A percentile compares a stretch with the other conserved stretches of the same genome.
These are phyloP conservation scores for Botrytis hyacinthi DNA, from an alignment of 2,329 filamentous ascomycete species.

Conservation along the genomic window DNA sequence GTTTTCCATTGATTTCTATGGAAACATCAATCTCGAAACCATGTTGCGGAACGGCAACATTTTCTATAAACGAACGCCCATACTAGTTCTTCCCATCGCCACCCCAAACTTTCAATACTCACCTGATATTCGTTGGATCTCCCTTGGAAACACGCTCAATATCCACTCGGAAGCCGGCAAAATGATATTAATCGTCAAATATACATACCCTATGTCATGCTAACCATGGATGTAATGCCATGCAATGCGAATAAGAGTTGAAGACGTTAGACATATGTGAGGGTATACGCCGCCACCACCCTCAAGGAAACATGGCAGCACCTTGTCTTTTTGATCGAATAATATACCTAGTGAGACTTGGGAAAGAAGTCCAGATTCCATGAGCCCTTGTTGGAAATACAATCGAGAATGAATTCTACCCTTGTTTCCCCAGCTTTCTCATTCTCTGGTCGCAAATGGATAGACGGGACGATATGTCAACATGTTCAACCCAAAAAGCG, in stretches of 20 bases:
- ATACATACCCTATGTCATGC: not conserved
- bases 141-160: not conserved
- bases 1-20: not conserved
- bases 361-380: not conserved
- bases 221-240: not conserved
- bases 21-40: slow-evolving; percentile 4
- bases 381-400: not conserved
- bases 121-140: slow-evolving; percentile 12
- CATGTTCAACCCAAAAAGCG: not conserved
- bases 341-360: not conserved
- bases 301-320: not conserved
- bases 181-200: not conserved
- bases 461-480: slow-evolving; percentile 6
- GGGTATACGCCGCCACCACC: slow-evolving; percentile 17
- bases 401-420: slow-evolving; percentile 1
- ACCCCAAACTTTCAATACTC: not conserved
- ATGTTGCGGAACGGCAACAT: slow-evolving; percentile 10
- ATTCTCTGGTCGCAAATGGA: not conserved
- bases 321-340: not conserved
- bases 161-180: slow-evolving; percentile 18
- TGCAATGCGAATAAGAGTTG: slow-evolving; percentile 25
- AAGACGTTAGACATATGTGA: slow-evolving; percentile 26
- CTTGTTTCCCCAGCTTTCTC: slow-evolving; percentile 20
- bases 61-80: not conserved
- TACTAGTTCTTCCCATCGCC: not conserved